Evolutionary conservation across 352 stramenopile genomes (phyloP).

Genomic region (Lagenidium giganteum): DNA sequence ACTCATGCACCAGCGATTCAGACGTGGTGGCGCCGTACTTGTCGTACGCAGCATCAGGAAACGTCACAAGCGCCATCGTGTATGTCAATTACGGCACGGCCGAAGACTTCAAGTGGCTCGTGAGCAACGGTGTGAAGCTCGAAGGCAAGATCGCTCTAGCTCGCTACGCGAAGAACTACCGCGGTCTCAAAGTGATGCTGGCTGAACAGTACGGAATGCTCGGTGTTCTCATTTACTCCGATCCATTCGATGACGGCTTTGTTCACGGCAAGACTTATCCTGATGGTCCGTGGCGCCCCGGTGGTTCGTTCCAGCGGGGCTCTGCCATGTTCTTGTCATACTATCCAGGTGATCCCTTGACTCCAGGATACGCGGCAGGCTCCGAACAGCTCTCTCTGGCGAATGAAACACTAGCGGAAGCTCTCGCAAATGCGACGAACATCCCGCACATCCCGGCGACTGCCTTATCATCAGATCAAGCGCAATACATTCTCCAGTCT

Average conservation of each 20-base stretch:
- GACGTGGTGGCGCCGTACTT: conserved; percentile 42
- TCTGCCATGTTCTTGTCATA: conserved; percentile 54
- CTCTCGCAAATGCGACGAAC: conserved; percentile 48
- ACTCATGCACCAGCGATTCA: conserved; percentile 30
- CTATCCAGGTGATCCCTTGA: conserved; percentile 56
- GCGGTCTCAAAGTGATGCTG: conserved; percentile 60
- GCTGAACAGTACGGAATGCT: conserved; percentile 49
- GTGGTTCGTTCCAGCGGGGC: conserved; percentile 54
- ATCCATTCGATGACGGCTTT: conserved; percentile 71
- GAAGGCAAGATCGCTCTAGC: conserved; percentile 57
- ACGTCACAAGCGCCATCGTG: conserved; percentile 21
- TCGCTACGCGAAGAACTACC: conserved; percentile 51
- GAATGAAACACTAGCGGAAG: conserved; percentile 31
- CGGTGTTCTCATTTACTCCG: conserved; percentile 65
- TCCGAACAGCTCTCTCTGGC: neutral
- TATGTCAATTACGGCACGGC: conserved; percentile 58
- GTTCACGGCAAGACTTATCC: conserved; percentile 46
- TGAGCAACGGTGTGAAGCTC: conserved; percentile 38
- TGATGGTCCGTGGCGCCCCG: conserved; percentile 50
- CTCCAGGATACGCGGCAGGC: conserved; percentile 21
- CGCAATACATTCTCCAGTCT: conserved; percentile 59
- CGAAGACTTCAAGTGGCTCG: conserved; percentile 63
- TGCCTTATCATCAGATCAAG: conserved; percentile 81
- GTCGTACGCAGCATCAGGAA: conserved; percentile 36
- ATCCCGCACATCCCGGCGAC: conserved; percentile 66